Evolutionary conservation across 2,329 filamentous ascomycete species (phyloP).

Genomic region (Talaromyces sp.): DNA sequence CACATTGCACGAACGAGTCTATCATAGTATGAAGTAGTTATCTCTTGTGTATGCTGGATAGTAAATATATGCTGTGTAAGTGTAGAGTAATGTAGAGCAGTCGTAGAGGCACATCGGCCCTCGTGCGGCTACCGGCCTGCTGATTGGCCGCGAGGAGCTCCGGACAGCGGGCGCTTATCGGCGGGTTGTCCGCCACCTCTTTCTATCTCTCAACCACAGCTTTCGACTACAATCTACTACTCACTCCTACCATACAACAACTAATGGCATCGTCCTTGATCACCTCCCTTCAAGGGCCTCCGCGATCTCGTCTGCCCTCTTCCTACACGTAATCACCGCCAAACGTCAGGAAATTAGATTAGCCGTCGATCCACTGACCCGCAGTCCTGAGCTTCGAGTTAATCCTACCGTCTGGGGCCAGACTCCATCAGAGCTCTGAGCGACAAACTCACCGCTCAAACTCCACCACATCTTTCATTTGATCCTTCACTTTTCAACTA

Average conservation of each 20-base stretch:
- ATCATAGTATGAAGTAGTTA: neutral
- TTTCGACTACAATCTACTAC: no score
- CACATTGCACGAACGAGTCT: neutral
- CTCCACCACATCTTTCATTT: conserved; percentile 4
- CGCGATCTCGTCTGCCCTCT: neutral
- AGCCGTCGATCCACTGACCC: conserved; percentile 5
- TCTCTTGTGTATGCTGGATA: no score
- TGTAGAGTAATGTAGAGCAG: neutral
- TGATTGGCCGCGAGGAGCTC: conserved; percentile 7
- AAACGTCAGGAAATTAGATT: neutral
- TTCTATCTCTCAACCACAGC: neutral
- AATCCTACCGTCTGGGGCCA: neutral
- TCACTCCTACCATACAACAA: no score
- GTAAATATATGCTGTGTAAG: neutral
- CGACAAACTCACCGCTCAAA: conserved; percentile 14
- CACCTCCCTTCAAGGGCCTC: conserved; percentile 6
- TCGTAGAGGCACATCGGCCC: neutral
- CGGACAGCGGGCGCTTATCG: conserved; percentile 5
- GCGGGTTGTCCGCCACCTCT: conserved; percentile 11
- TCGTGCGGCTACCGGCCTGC: neutral
- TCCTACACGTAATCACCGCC: neutral
- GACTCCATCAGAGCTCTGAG: conserved; percentile 3
- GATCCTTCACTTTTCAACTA: neutral
- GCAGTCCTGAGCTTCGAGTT: neutral
- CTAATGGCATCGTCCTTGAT: neutral